Percentiles rank a stretch among this genome's conserved stretches.
phyloP scores from a whole-genome alignment of 768 basidiomycete genomes.

The Russula sp. region DNA sequence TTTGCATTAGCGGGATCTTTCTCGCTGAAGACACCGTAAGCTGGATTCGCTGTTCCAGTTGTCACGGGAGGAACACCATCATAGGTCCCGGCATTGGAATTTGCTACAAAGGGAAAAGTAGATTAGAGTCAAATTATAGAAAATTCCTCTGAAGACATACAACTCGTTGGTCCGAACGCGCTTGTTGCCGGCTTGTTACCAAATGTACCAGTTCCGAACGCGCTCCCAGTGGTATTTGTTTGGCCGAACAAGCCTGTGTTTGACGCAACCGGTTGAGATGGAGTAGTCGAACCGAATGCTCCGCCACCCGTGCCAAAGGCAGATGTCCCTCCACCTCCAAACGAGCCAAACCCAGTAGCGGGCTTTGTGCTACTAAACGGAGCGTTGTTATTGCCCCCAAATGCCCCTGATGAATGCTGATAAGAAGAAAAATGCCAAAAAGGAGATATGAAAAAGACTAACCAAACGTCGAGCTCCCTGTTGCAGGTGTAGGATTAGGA shows the following conservation, averaged over 20 bases:
- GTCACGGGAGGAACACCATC: slow-evolving; percentile 54
- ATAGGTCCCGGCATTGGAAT: slow-evolving; percentile 32
- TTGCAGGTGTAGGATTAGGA: slow-evolving; percentile 36
- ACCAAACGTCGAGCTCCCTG: slow-evolving; percentile 40
- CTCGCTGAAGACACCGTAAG: slow-evolving; percentile 57
- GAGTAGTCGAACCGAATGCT: slow-evolving; percentile 43
- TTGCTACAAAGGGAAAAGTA: slow-evolving; percentile 33
- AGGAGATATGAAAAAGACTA: slow-evolving; percentile 29
- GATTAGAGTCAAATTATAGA: slow-evolving; percentile 10
- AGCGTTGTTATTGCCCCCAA: slow-evolving; percentile 39
- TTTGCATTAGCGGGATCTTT: slow-evolving; percentile 55
- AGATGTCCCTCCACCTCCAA: slow-evolving; percentile 56
- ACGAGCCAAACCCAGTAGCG: slow-evolving; percentile 71
- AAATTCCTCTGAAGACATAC: slow-evolving; percentile 32
- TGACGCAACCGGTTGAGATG: slow-evolving; percentile 39
- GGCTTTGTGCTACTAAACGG: slow-evolving; percentile 69
- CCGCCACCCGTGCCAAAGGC: slow-evolving; percentile 49
- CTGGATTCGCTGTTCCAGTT: slow-evolving; percentile 66
- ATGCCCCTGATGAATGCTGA: slow-evolving; percentile 37
- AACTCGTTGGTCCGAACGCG: slow-evolving; percentile 44
- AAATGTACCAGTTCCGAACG: slow-evolving; percentile 41
- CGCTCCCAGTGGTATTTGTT: slow-evolving; percentile 40
- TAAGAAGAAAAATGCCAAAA: slow-evolving; percentile 18
- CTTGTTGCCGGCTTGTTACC: slow-evolving; percentile 43
- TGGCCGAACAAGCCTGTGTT: slow-evolving; percentile 60